phyloP scores from a whole-genome alignment of 2,329 filamentous ascomycete species.

The Paecilomyces sp. region DNA sequence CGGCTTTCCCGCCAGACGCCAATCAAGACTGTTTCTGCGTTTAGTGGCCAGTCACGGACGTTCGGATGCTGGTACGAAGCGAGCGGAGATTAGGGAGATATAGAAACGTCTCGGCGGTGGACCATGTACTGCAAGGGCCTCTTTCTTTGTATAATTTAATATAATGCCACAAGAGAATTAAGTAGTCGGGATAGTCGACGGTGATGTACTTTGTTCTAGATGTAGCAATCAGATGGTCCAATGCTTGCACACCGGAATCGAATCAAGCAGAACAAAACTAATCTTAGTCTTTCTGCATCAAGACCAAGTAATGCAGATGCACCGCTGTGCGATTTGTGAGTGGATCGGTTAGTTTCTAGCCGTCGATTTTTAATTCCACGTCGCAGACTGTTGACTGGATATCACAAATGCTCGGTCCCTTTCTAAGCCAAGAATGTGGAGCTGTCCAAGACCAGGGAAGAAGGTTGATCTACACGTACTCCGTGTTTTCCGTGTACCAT shows the following conservation, averaged over 20 bases:
- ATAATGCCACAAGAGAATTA: neutral
- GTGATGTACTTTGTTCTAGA: neutral
- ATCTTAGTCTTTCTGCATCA: neutral
- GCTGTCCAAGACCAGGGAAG: neutral
- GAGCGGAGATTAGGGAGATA: slow-evolving; percentile 1
- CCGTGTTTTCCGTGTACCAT: neutral
- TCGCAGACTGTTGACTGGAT: neutral
- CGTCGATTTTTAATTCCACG: neutral
- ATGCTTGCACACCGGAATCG: neutral
- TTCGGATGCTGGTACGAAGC: neutral
- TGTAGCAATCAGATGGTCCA: neutral
- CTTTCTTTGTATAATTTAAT: neutral
- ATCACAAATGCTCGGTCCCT: neutral
- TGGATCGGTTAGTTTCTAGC: neutral
- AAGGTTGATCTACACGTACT: neutral
- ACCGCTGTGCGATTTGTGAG: neutral
- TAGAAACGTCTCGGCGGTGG: neutral
- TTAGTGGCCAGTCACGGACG: neutral
- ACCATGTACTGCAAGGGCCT: neutral
- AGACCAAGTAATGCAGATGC: neutral
- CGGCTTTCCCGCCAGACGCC: neutral
- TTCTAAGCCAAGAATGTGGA: neutral
- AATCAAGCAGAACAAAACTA: neutral
- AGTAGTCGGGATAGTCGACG: no score
- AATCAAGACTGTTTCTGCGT: neutral